Percentiles rank a stretch among this genome's conserved stretches.
phyloP scores from a whole-genome alignment of 805 yeast species.

The Kuraishia cidri region DNA sequence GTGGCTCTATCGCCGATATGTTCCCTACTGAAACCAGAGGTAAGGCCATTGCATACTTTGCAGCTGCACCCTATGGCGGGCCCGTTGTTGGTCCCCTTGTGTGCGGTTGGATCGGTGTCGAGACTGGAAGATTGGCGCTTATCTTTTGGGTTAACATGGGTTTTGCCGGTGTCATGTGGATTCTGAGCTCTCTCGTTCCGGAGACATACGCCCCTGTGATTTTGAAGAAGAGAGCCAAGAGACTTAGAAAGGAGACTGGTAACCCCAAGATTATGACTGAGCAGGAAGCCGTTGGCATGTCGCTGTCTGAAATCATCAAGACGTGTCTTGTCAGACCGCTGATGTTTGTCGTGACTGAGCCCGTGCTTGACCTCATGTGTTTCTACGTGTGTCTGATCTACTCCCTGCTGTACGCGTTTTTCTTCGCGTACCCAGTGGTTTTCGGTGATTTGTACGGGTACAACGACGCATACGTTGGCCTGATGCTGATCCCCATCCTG shows the following conservation, averaged over 20 bases:
- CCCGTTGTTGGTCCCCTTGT: conserved; percentile 87
- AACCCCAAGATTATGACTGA: conserved; percentile 83
- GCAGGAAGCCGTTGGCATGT: conserved; percentile 77
- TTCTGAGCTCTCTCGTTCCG: conserved; percentile 58
- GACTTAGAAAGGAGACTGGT: conserved; percentile 71
- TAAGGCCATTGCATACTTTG: conserved; percentile 82
- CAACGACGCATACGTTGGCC: conserved; percentile 70
- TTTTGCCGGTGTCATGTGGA: conserved; percentile 80
- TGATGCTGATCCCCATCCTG: conserved; percentile 84
- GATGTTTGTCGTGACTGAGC: conserved; percentile 69
- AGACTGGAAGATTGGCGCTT: conserved; percentile 58
- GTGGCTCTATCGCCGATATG: conserved; percentile 87
- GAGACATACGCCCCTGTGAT: conserved; percentile 88
- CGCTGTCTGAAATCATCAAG: conserved; percentile 57
- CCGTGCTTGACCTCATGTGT: conserved; percentile 78
- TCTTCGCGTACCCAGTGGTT: conserved; percentile 91
- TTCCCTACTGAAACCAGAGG: conserved; percentile 80
- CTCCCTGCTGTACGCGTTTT: conserved; percentile 86
- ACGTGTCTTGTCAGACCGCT: conserved; percentile 77
- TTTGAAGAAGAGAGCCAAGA: conserved; percentile 54
- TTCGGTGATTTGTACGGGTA: conserved; percentile 70
- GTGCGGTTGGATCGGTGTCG: conserved; percentile 75
- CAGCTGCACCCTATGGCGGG: conserved; percentile 89
- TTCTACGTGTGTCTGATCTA: conserved; percentile 83
- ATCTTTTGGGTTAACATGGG: conserved; percentile 92